These are phyloP conservation scores for Colletotrichum echinochloae DNA, from an alignment of 2,329 filamentous ascomycete genomes.

Conservation along the genomic window DNA sequence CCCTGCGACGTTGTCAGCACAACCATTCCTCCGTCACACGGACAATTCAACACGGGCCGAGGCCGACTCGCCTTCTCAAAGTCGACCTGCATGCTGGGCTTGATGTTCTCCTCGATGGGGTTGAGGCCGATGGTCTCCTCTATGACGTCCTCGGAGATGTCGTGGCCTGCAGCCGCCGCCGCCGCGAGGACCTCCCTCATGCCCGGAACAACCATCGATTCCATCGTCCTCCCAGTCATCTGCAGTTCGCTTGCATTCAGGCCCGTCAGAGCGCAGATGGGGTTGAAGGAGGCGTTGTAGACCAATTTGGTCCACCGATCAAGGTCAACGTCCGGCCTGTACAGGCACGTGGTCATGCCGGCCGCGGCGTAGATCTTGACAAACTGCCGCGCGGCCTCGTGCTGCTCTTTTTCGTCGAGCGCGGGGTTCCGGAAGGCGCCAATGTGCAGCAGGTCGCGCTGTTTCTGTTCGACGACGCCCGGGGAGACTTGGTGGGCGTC, in stretches of 20 bases:
- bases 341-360: constrained; percentile 57
- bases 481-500: constrained; percentile 60
- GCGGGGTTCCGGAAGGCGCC: constrained; percentile 60
- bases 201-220: constrained; percentile 62
- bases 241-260: constrained; percentile 65
- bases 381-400: constrained; percentile 55
- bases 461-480: constrained; percentile 64
- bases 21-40: not conserved
- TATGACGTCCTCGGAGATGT: constrained; percentile 56
- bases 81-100: constrained; percentile 68
- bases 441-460: constrained; percentile 62
- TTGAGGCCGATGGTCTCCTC: constrained; percentile 61
- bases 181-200: constrained; percentile 65
- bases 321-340: constrained; percentile 56
- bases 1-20: constrained; percentile 19
- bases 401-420: constrained; percentile 43
- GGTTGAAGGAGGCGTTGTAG: constrained; percentile 64
- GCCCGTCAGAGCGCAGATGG: constrained; percentile 62
- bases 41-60: no score
- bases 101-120: constrained; percentile 60
- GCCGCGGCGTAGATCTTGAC: constrained; percentile 60
- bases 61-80: constrained; percentile 52
- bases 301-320: constrained; percentile 65
- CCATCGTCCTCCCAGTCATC: constrained; percentile 56
- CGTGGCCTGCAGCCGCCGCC: constrained; percentile 56